Evolutionary conservation across 192 early-diverging fungal species (phyloP).

Genomic region (Coemansia asiatica): DNA sequence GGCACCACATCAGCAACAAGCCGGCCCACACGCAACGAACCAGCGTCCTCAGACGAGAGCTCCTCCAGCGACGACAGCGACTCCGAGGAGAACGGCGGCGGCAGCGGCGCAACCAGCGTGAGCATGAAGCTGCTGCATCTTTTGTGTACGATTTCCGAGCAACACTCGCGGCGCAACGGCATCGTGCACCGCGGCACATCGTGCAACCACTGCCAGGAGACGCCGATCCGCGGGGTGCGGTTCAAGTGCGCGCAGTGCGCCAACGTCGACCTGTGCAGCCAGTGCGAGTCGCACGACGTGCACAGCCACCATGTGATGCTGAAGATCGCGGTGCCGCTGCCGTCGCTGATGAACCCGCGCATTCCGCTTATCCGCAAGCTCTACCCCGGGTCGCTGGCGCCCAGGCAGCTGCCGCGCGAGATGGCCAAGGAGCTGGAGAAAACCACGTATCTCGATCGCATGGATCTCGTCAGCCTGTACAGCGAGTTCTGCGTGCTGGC

Average conservation of each 20-base stretch:
- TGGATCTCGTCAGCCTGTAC: constrained; percentile 86
- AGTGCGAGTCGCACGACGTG: constrained; percentile 80
- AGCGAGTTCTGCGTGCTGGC: constrained; percentile 83
- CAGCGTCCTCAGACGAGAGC: constrained; percentile 8
- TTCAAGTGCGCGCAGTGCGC: constrained; percentile 95
- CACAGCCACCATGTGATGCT: constrained; percentile 88
- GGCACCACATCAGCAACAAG: background rate
- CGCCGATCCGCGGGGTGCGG: constrained; percentile 86
- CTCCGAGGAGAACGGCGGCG: constrained; percentile 6
- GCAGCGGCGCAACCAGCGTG: constrained; percentile 13
- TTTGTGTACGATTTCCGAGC: constrained; percentile 82
- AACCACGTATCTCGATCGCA: constrained; percentile 60
- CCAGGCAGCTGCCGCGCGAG: constrained; percentile 18
- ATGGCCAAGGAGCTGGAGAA: constrained; percentile 14
- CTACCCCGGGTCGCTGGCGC: constrained; percentile 67
- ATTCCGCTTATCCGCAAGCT: constrained; percentile 70
- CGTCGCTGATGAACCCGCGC: constrained; percentile 81
- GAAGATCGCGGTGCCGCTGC: constrained; percentile 88
- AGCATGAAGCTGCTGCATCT: constrained; percentile 64
- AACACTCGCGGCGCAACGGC: constrained; percentile 68
- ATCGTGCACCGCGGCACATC: constrained; percentile 80
- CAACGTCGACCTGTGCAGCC: constrained; percentile 89
- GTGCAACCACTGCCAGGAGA: constrained; percentile 85
- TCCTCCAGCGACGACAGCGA: constrained; percentile 4
- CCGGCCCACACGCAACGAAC: background rate